Base-by-base conservation (phyloP, 495 filamentous ascomycete species). In the Echria macrotheca region DNA sequence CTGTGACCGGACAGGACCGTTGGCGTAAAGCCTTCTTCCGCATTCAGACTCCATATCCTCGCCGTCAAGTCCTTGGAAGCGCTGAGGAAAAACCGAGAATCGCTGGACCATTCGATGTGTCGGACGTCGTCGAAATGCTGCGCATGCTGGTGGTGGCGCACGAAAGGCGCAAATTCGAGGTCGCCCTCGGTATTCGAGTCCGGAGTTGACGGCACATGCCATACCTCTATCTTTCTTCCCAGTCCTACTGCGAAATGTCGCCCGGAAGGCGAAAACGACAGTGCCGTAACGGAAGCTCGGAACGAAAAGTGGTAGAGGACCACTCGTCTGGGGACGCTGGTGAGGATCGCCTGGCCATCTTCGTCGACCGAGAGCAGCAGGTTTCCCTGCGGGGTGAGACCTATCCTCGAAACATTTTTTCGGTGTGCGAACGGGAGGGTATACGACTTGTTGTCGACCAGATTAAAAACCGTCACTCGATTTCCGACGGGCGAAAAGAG, bases 401-500 rank as follows among this genome's bases (percentile, higher is more conserved):
- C 91, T 41, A 97, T 75, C 50, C 89, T 83, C 41, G 87, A 72
- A 55, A 97, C 90, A 65, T 96, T 96, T 59, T 85, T 86, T 65
- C 94, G 87, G 67, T 98, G 93, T 50, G 91, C 81, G 63, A 95
- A 93, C 5, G 91, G 88, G 47, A 98, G 81, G 24, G 93, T 97
- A 64, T 95, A 85, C 11, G 94, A 96, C 68, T 90, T 95, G 68
- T 96, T 96, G 54, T 96, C 89, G 49, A 96, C 84, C 15, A 98
- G 75, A 62, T 98, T 91, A 68, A 98, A 98, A 41, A 96, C 86
- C 2, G 93, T 87, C 42, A 98, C 88, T 60, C 88, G 75, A 71
- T 97, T 98, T 59, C 93, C 93, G 47, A 98, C 94, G 19, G 93
- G 93, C n/a, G 94, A 97, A 53, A 93, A 84, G 37, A 98, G 77